A percentile compares a stretch with the other conserved stretches of the same genome.
phyloP scores from a whole-genome alignment of 1,139 yeast genomes.

The Suhomyces anneliseae region DNA sequence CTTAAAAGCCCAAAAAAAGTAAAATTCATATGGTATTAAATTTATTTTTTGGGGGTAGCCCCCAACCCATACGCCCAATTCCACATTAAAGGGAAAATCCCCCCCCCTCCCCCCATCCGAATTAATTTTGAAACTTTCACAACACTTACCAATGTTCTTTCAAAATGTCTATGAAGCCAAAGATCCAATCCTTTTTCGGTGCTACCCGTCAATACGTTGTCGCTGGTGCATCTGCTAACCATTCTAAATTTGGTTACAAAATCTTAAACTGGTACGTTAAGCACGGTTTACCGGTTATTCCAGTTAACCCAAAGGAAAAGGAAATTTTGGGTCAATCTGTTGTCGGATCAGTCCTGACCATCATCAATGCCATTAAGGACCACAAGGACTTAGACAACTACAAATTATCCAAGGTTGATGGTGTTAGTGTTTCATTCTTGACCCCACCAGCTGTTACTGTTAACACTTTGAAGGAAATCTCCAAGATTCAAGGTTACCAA shows the following conservation, averaged over 20 bases:
- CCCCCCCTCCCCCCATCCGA: too few species aligned
- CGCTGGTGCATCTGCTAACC: constrained; percentile 70
- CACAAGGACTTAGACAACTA: constrained; percentile 28
- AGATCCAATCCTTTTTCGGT: constrained; percentile 51
- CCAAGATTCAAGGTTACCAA: constrained; percentile 29
- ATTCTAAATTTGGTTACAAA: constrained; percentile 68
- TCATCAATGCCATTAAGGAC: constrained; percentile 27
- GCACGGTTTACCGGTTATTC: constrained; percentile 60
- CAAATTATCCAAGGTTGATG: constrained; percentile 34
- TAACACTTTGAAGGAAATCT: constrained; percentile 45
- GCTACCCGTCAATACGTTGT: constrained; percentile 60
- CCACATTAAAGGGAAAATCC: too few species aligned
- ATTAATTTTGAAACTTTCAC: neutral
- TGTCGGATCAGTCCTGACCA: constrained; percentile 33
- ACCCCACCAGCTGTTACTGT: constrained; percentile 70
- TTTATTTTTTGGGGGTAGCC: neutral
- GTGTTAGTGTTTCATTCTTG: constrained; percentile 60
- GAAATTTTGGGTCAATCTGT: constrained; percentile 49
- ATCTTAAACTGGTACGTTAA: constrained; percentile 67
- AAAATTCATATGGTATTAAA: neutral
- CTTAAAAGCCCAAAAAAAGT: too few species aligned
- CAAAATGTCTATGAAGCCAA: constrained; percentile 40
- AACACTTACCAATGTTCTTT: too few species aligned
- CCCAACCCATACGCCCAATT: neutral
- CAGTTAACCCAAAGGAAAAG: constrained; percentile 59